These are phyloP conservation scores for Aspergillus sp. DNA, from an alignment of 2,329 filamentous ascomycete species.

Conservation along the genomic window DNA sequence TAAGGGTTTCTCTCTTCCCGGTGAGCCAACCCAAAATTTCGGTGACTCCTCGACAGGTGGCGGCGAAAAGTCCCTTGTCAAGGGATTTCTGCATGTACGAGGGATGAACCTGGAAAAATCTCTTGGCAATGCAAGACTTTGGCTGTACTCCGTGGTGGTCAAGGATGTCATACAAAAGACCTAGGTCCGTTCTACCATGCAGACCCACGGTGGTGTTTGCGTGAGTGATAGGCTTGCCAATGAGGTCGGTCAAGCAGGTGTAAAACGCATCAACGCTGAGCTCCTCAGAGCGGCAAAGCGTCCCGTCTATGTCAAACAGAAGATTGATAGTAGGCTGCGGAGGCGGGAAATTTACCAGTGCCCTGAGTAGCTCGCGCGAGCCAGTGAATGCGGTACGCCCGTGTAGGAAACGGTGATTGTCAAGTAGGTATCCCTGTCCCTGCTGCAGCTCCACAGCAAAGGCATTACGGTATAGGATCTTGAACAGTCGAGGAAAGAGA, in stretches of 20 bases:
- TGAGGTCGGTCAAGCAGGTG: conserved; percentile 13
- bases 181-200: conserved; percentile 15
- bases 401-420: conserved; percentile 16
- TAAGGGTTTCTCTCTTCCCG: not conserved
- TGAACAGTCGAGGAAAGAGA: conserved; percentile 4
- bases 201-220: conserved; percentile 15
- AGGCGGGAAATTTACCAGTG: conserved; percentile 6
- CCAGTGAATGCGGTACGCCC: conserved; percentile 13
- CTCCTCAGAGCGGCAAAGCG: conserved; percentile 15
- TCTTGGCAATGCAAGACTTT: conserved; percentile 3
- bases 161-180: conserved; percentile 13
- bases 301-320: conserved; percentile 17
- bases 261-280: conserved; percentile 17
- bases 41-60: conserved; percentile 5
- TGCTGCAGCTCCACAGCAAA: conserved; percentile 7
- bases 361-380: conserved; percentile 12
- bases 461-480: conserved; percentile 10
- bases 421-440: conserved; percentile 14
- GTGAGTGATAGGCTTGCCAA: conserved; percentile 13
- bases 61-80: conserved; percentile 5
- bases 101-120: conserved; percentile 10
- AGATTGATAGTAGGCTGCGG: conserved; percentile 2
- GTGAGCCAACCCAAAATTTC: conserved; percentile 12
- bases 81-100: conserved; percentile 12
- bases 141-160: conserved; percentile 8